Base-by-base conservation (phyloP, 2,329 filamentous ascomycete genomes). In the Rugonectria rugulosa region DNA sequence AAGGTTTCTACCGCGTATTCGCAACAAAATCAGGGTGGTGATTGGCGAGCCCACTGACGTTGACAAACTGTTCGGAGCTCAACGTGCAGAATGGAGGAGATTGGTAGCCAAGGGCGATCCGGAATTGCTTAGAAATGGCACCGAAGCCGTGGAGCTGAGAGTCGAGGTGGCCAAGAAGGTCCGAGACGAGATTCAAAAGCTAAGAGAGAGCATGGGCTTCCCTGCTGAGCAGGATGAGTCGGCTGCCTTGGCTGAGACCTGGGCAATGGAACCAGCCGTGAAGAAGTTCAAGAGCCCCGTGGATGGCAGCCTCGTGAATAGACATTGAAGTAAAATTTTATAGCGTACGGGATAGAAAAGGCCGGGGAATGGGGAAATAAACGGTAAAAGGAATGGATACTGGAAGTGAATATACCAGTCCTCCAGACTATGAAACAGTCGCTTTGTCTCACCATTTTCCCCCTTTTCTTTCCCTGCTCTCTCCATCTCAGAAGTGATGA, bases 151-250 rank as follows among this genome's bases (percentile, higher is more conserved):
- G 48, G 82, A 87, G 63, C 62, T 79, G 26, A 71, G 95, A 55
- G 86, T 90, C 49, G 91, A 97, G 72, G 91, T 94, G 43, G 92
- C 94, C 2, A 81, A 82, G 71, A 83, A 88, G 56, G 85, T 98
- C 27, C 82, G 95, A 43, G 82, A 89, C 51, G 89, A 96, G 70
- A 88, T 99, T 3, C 75, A 94, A 46, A 91, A 91, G 66, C 81
- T 98, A 19, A 83, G 94, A 59, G 81, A 85, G 61, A 81, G 81
- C 38, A 77, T 89, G 54, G 93, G 92, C 1, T 85, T 89, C 59
- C 84, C 89, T 1, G 63, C 64, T n/a, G 92, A 96, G 56, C 89
- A 96, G 63, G 91, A 96, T 64, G 87, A 90, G 0, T 88, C 89
- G 63, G 83, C 87, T 42, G 89, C 87, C 8, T 75, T 93, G 23